These are phyloP conservation scores for Diaporthe caulivora DNA, from an alignment of 2,329 filamentous ascomycete genomes.

Conservation along the genomic window DNA sequence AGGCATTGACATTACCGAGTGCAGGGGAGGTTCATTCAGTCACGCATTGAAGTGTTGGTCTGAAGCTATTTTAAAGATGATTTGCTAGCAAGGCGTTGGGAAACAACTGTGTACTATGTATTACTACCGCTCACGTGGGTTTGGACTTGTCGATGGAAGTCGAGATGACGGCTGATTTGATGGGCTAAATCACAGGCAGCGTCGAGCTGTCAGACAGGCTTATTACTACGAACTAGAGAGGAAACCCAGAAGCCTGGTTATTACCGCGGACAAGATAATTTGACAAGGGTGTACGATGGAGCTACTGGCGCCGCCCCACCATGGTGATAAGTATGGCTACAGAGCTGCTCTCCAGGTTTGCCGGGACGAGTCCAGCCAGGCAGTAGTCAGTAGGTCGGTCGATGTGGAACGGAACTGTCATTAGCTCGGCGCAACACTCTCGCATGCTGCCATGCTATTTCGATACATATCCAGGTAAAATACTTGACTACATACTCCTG, in stretches of 20 bases:
- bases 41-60: slow-evolving; percentile 13
- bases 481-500: neutral
- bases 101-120: slow-evolving; percentile 30
- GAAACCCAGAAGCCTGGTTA: slow-evolving; percentile 14
- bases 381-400: too few relatives aligned
- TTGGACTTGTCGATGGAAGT: neutral
- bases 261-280: slow-evolving; percentile 19
- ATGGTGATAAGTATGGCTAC: neutral
- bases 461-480: too few relatives aligned
- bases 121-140: slow-evolving; percentile 8
- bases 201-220: neutral
- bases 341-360: slow-evolving; percentile 3
- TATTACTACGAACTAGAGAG: neutral
- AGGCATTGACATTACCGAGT: slow-evolving; percentile 25
- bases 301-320: neutral
- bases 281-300: slow-evolving; percentile 19
- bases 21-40: neutral
- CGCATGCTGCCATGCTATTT: neutral
- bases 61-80: slow-evolving; percentile 1
- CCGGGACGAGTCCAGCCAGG: neutral
- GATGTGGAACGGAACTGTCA: neutral
- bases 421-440: neutral
- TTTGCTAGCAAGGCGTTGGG: slow-evolving; percentile 40
- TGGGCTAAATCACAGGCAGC: neutral
- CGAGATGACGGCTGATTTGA: neutral